Evolutionary conservation across 2,329 filamentous ascomycete genomes (phyloP).

Genomic region (Aureobasidium sp.): DNA sequence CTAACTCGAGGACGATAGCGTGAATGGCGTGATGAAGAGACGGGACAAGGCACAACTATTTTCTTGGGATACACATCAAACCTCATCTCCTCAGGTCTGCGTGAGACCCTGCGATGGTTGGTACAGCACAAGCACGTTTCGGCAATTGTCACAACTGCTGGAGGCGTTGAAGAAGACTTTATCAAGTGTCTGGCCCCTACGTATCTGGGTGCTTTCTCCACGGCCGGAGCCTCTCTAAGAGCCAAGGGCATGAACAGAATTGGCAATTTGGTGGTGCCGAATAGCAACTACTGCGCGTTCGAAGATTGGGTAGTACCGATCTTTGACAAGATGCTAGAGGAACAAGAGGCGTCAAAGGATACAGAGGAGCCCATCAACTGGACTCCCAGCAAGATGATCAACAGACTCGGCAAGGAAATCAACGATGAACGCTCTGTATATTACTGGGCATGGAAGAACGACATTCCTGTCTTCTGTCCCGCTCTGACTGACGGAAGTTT

Average conservation of each 20-base stretch:
- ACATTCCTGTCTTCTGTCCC: slow-evolving; percentile 95
- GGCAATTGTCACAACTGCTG: slow-evolving; percentile 88
- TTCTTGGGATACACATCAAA: slow-evolving; percentile 98
- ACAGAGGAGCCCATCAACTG: slow-evolving; percentile 63
- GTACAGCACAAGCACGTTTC: slow-evolving; percentile 90
- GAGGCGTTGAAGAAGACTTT: slow-evolving; percentile 92
- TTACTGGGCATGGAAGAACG: slow-evolving; percentile 96
- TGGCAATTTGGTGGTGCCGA: slow-evolving; percentile 90
- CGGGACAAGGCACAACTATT: slow-evolving; percentile 74
- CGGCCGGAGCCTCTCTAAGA: slow-evolving; percentile 67
- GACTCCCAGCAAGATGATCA: slow-evolving; percentile 90
- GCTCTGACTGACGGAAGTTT: slow-evolving; percentile 91
- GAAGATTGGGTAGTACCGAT: slow-evolving; percentile 98
- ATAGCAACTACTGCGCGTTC: slow-evolving; percentile 94
- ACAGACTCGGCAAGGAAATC: slow-evolving; percentile 85
- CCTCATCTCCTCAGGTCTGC: slow-evolving; percentile 88
- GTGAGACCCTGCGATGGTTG: slow-evolving; percentile 84
- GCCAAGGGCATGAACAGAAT: slow-evolving; percentile 88
- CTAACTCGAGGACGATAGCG: slow-evolving; percentile 42
- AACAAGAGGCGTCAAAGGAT: slow-evolving; percentile 71
- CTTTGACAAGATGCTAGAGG: slow-evolving; percentile 84
- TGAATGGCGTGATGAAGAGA: slow-evolving; percentile 71
- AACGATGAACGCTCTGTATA: slow-evolving; percentile 85
- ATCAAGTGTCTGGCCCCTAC: slow-evolving; percentile 97
- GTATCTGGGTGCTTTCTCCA: slow-evolving; percentile 80